Evolutionary conservation across 768 basidiomycete genomes (phyloP).

Genomic region (Tephrocybe rancida): DNA sequence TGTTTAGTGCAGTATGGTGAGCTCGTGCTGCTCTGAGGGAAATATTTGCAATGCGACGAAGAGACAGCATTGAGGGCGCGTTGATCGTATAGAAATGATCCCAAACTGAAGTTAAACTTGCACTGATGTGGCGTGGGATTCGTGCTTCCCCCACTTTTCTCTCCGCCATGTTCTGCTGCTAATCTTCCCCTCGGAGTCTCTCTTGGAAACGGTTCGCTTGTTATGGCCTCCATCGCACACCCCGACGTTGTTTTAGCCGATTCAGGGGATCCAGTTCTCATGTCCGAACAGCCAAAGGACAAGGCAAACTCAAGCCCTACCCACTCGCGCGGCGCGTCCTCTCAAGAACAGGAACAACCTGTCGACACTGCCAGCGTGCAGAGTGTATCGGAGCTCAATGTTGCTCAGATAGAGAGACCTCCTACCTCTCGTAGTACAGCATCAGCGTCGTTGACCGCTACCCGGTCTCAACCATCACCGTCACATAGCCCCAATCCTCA

Average conservation of each 20-base stretch:
- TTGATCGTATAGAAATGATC: neutral
- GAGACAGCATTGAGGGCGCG: constrained; percentile 8
- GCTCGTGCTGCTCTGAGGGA: constrained; percentile 21
- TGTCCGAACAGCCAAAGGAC: constrained; percentile 26
- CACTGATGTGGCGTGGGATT: constrained; percentile 22
- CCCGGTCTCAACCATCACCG: constrained; percentile 25
- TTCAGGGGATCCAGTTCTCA: constrained; percentile 28
- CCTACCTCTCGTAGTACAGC: constrained; percentile 33
- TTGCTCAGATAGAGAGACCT: constrained; percentile 40
- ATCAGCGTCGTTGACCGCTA: constrained; percentile 14
- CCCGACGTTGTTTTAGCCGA: constrained; percentile 26
- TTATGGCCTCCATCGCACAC: constrained; percentile 27
- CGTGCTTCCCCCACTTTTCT: constrained; percentile 9
- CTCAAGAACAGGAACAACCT: constrained; percentile 41
- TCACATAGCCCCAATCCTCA: constrained; percentile 29
- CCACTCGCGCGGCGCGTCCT: constrained; percentile 38
- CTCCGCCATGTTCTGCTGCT: constrained; percentile 5
- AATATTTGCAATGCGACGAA: constrained; percentile 15
- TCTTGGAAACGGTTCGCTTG: too few relatives aligned
- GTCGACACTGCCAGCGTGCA: constrained; percentile 59
- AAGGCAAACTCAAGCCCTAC: constrained; percentile 26
- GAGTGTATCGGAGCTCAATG: constrained; percentile 59
- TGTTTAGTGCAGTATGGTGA: constrained; percentile 35
- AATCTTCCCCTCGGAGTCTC: neutral
- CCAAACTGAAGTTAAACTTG: too few relatives aligned